Conservation (phyloP, 2,329 filamentous ascomycete genomes). For the Aureobasidium sp. region DNA sequence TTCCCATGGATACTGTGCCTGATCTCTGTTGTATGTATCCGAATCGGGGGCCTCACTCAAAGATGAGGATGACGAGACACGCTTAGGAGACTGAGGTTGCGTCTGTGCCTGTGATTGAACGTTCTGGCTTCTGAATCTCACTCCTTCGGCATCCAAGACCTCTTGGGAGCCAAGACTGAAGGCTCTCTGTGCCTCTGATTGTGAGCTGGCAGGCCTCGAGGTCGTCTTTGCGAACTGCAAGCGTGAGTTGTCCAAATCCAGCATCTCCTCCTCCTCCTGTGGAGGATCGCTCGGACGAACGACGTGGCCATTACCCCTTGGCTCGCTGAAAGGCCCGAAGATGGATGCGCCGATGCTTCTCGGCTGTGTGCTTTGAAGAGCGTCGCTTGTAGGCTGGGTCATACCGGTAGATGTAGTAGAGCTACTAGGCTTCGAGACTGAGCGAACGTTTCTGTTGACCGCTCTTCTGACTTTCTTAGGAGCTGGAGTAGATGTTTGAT, state of each 20-base stretch:
- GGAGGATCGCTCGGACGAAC: background rate
- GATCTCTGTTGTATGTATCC: background rate
- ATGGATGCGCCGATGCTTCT: background rate
- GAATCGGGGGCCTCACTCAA: background rate
- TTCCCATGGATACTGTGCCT: background rate
- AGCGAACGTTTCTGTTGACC: background rate
- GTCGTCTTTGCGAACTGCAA: background rate
- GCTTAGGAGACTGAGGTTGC: background rate
- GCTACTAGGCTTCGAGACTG: background rate
- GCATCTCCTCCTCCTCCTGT: conserved; percentile 7
- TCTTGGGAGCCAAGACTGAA: background rate
- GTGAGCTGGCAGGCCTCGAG: background rate
- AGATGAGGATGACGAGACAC: background rate
- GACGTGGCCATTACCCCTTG: background rate
- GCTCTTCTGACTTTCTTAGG: background rate
- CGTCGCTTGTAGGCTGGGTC: background rate
- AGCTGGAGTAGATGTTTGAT: background rate
- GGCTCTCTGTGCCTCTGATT: background rate
- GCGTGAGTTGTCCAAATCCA: background rate
- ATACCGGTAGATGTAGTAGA: background rate
- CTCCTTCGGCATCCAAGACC: background rate
- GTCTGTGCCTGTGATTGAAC: background rate
- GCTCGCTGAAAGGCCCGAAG: background rate
- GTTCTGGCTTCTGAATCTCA: background rate
- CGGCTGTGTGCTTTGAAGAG: background rate